A percentile compares a stretch with the other conserved stretches of the same genome.
Conservation (phyloP, 73 alveolate genomes). For the Paramecium biaurelia region DNA sequence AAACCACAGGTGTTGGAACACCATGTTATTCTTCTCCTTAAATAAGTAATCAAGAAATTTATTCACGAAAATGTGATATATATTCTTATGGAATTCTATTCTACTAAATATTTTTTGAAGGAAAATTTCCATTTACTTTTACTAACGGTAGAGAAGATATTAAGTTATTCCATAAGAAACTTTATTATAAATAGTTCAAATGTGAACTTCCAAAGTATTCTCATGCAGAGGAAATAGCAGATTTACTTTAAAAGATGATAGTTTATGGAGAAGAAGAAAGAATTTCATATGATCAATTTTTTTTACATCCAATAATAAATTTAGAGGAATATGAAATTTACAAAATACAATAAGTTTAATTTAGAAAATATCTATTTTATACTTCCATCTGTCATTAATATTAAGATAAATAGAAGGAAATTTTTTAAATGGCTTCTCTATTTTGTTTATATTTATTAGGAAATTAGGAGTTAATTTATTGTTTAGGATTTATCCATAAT, state of each 20-base stretch:
- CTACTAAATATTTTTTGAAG: background rate
- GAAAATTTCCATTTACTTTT: background rate
- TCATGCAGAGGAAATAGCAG: background rate
- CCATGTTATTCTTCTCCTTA: background rate
- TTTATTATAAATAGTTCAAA: background rate
- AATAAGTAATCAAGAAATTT: background rate
- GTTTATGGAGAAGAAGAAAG: background rate
- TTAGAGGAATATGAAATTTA: background rate
- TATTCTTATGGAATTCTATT: background rate
- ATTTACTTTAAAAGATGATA: background rate
- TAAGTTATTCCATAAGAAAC: background rate
- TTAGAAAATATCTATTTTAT: background rate
- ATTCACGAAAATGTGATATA: background rate
- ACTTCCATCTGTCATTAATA: background rate
- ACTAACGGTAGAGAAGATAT: background rate
- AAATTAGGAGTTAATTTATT: background rate
- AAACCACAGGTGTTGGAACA: background rate
- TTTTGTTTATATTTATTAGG: background rate
- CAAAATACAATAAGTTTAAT: background rate
- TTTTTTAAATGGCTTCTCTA: background rate
- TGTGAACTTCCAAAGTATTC: background rate
- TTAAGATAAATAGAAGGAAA: background rate
- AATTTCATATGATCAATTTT: background rate
- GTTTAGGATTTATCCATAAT: background rate
- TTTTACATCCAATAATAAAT: background rate